Base-by-base conservation (phyloP, 2,329 filamentous ascomycete species). In the Talaromyces sp. region DNA sequence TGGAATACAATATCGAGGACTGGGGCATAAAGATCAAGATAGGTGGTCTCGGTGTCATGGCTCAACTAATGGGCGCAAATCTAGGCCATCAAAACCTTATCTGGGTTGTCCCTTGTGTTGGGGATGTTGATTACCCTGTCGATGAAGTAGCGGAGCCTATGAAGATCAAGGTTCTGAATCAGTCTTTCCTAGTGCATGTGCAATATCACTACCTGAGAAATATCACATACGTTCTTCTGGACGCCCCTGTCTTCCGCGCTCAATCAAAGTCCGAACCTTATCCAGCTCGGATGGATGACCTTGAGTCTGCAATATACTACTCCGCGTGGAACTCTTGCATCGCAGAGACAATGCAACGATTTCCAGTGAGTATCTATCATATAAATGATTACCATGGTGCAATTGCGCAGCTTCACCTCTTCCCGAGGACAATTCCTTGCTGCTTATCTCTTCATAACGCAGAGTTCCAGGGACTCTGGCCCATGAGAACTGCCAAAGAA, bases 1-100 rank as follows among this genome's bases (percentile, higher is more conserved):
- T 87, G 83, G 85, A 88, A 72, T 88, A 88, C 73, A 84, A 87
- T 66, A 88, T 88, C 64, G 83, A 85, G 62, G 85, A 88, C 69
- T 87, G 85, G 83, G 78, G 74, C 25, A 84, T 87, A 75, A 87
- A 86, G 73, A 84, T 88, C 75, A 88, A 88, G 75, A 88, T 88
- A 62, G 85, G 85, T 65, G 85, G 85, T 66, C 78, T 88, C 3
- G 85, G 85, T 71, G 85, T 87, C 64, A 88, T 88, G 85, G 84
- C 85, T 21, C 83, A 85, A 66, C 76, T 87, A 3, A 87, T 87
- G 84, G 83, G 83, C 37, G 83, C 84, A 68, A 83, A 83, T 57
- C 78, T 87, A 6, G 76, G 80, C 2, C 84, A 87, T 67, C 81
- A 86, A 67, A 81, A 87, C 68, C 77, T 87, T 0, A 82, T 87